A percentile compares a stretch with the other conserved stretches of the same genome.
These are phyloP conservation scores for Mortierella hygrophila DNA, from an alignment of 192 early-diverging fungal genomes.

Conservation along the genomic window DNA sequence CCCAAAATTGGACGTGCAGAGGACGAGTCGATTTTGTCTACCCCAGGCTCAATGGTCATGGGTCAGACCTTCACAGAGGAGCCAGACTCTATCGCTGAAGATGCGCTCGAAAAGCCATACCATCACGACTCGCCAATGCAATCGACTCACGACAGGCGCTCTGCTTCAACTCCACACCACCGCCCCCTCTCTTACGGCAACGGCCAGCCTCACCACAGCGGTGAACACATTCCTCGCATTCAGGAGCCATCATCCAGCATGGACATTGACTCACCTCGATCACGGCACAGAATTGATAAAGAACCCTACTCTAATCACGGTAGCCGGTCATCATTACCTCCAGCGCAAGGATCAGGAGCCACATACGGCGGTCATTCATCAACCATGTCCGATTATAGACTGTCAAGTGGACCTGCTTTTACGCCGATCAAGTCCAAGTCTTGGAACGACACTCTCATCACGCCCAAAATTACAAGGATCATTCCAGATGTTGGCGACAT, in stretches of 20 bases:
- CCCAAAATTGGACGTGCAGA: slow-evolving; percentile 17
- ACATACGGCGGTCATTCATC: slow-evolving; percentile 12
- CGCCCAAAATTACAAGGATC: slow-evolving; percentile 43
- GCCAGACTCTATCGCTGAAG: slow-evolving; percentile 52
- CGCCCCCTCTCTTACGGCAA: slow-evolving; percentile 22
- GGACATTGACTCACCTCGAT: slow-evolving; percentile 14
- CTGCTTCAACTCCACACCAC: not conserved
- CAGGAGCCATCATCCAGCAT: slow-evolving; percentile 27
- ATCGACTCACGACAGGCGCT: not conserved
- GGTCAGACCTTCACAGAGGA: slow-evolving; percentile 45
- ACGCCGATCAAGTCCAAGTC: slow-evolving; percentile 42
- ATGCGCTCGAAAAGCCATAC: slow-evolving; percentile 19
- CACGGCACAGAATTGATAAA: slow-evolving; percentile 12
- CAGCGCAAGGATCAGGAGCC: slow-evolving; percentile 12
- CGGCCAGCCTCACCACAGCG: slow-evolving; percentile 7
- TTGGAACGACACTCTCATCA: slow-evolving; percentile 32
- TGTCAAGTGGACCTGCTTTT: slow-evolving; percentile 2
- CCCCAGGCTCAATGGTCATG: slow-evolving; percentile 23
- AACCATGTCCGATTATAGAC: slow-evolving; percentile 16
- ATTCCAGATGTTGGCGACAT: slow-evolving; percentile 52
- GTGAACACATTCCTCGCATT: slow-evolving; percentile 37
- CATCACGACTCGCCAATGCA: slow-evolving; percentile 7
- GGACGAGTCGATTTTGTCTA: slow-evolving; percentile 14
- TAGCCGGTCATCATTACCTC: slow-evolving; percentile 12
- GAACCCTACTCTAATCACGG: slow-evolving; percentile 15